Base-by-base conservation (phyloP, 2,329 filamentous ascomycete genomes). In the Dichotomopilus funicola region DNA sequence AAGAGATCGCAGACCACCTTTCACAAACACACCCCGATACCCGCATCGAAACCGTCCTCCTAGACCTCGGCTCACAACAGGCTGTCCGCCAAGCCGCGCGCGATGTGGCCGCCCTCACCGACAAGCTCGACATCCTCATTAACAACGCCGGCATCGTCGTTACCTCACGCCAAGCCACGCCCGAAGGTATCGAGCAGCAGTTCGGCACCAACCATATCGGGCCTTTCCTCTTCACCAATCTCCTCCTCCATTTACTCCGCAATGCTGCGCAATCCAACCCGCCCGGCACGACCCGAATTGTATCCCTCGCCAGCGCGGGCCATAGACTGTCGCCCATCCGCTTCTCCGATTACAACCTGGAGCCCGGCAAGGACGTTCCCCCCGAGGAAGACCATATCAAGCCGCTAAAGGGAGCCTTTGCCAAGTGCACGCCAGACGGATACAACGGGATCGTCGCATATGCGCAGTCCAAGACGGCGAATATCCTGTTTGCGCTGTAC, bases 401-500 rank as follows among this genome's bases (percentile, higher is more conserved):
- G 7, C 60, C 61, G 11, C 54, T 71, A 36, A 59, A 63, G 8
- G 64, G 67, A 1, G 62, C 64, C 0, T 71, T 71, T 47, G 64
- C 57, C 12, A 70, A 64, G 51, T 62, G 59, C 11, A 60, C 64
- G 60, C 60, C 65, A 0, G 69, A 72, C 48, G 70, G 70, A 4
- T 73, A 73, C 52, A 65, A 70, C 53, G 64, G 67, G 6, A 69
- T 67, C n/a, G 59, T 70, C 12, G 75, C 75, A 2, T 81, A 81
- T 57, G 72, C 70, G 1, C 76, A 78, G 60, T 76, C 74, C 61
- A 81, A 81, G 65, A 76, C 76, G 35, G 77, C 76, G 2, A 77
- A 79, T 53, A 73, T 79, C 9, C 62, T 78, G 46, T 76, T 77
- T 56, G 72, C 68, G 0, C 55, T 72, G 33, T 69, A 65, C 10